Percentiles rank a stretch among this genome's conserved stretches.
These are phyloP conservation scores for Raffaelea arxii DNA, from an alignment of 2,329 filamentous ascomycete genomes.

Conservation along the genomic window DNA sequence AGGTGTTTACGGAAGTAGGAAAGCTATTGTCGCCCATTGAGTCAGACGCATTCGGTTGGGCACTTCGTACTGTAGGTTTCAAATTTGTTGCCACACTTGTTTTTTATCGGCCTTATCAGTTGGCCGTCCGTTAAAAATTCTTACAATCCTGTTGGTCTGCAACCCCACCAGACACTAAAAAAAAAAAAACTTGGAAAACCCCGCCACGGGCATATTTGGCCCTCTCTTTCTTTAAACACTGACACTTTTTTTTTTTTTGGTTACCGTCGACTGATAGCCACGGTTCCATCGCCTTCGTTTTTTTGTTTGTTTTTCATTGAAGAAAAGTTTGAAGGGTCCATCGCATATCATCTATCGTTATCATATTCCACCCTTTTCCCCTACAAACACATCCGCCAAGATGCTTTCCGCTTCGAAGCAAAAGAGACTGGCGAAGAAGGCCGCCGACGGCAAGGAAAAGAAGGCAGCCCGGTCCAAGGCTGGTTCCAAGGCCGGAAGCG, in stretches of 20 bases:
- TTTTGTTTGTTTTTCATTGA: neutral
- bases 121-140: too few relatives aligned
- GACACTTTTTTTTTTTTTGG: neutral
- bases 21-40: too few relatives aligned
- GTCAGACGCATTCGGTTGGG: too few relatives aligned
- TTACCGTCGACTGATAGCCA: neutral
- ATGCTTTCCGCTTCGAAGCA: conserved; percentile 65
- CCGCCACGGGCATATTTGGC: conserved; percentile 1
- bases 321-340: neutral
- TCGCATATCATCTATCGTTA: neutral
- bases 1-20: too few relatives aligned
- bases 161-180: too few relatives aligned
- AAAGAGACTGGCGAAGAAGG: conserved; percentile 63
- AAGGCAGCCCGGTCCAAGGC: conserved; percentile 61
- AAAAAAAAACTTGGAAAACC: conserved; percentile 5
- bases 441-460: conserved; percentile 64
- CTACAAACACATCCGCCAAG: conserved; percentile 21
- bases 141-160: too few relatives aligned
- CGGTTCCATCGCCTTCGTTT: neutral
- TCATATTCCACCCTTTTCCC: neutral
- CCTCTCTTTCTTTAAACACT: neutral
- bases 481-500: conserved; percentile 53
- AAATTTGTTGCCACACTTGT: too few relatives aligned
- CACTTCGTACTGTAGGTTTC: too few relatives aligned
- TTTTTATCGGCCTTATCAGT: too few relatives aligned